Evolutionary conservation across 495 filamentous ascomycete genomes (phyloP).

Genomic region (Penicillium bialowiezense): DNA sequence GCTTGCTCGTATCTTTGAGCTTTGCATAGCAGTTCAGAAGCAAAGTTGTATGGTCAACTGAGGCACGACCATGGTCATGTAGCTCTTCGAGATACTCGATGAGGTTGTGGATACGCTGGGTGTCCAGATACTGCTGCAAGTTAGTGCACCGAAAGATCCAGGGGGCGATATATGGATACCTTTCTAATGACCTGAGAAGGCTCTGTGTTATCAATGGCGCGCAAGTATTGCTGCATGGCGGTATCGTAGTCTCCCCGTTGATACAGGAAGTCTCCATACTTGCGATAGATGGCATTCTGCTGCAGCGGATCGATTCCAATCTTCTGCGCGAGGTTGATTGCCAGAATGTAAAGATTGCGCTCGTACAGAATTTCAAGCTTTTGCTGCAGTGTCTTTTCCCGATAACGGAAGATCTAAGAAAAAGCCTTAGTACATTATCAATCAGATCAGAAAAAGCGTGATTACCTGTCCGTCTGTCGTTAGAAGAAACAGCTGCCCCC

Average conservation of each 20-base stretch:
- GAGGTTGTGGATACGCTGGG: constrained; percentile 92
- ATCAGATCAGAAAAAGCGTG: background rate
- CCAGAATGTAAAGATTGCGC: constrained; percentile 85
- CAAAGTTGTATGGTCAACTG: constrained; percentile 93
- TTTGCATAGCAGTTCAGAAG: constrained; percentile 97
- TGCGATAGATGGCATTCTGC: constrained; percentile 87
- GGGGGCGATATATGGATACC: constrained; percentile 38
- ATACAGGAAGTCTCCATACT: constrained; percentile 94
- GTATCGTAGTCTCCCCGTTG: constrained; percentile 92
- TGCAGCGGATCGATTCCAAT: constrained; percentile 71
- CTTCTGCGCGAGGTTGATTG: constrained; percentile 92
- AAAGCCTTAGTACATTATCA: constrained; percentile 8
- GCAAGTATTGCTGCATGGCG: constrained; percentile 97
- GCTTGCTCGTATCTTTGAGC: constrained; percentile 89
- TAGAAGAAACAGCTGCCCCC: constrained; percentile 87
- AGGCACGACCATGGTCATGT: constrained; percentile 90
- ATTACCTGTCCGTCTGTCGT: constrained; percentile 85
- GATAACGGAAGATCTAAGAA: constrained; percentile 76
- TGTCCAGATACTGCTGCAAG: constrained; percentile 72
- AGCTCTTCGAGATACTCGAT: constrained; percentile 97
- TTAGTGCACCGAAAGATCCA: constrained; percentile 11
- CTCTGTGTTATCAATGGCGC: constrained; percentile 92
- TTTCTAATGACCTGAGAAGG: constrained; percentile 93
- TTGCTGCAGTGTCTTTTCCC: constrained; percentile 86
- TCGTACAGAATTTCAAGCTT: constrained; percentile 93